Conservation (phyloP, 2,329 filamentous ascomycete genomes). For the Atkinsonella texensis region DNA sequence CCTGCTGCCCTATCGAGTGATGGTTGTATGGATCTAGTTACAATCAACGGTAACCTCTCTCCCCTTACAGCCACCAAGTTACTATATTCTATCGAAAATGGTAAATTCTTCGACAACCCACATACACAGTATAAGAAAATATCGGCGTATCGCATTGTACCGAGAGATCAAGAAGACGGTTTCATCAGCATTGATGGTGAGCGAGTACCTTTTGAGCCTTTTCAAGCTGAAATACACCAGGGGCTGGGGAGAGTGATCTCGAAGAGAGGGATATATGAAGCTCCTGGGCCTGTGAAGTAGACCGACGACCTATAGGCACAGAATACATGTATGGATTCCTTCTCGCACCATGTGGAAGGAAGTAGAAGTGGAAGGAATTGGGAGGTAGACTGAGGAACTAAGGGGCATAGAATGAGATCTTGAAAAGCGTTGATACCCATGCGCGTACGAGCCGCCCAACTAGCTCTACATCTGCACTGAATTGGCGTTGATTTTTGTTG, state of each 20-base stretch:
- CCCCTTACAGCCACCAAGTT: slow-evolving; percentile 55
- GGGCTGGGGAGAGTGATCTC: slow-evolving; percentile 78
- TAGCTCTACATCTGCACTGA: too few relatives aligned
- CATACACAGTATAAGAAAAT: slow-evolving; percentile 76
- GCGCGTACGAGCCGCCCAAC: too few relatives aligned
- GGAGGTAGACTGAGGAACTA: too few relatives aligned
- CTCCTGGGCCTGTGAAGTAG: slow-evolving; percentile 40
- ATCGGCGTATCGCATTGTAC: slow-evolving; percentile 74
- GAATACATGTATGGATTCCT: too few relatives aligned
- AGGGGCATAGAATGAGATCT: too few relatives aligned
- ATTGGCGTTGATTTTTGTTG: too few relatives aligned
- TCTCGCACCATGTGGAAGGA: too few relatives aligned
- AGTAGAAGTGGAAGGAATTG: too few relatives aligned
- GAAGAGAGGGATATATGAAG: slow-evolving; percentile 62
- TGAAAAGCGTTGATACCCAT: too few relatives aligned
- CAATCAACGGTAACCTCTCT: slow-evolving; percentile 63
- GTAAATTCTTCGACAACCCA: slow-evolving; percentile 67
- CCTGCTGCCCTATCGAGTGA: slow-evolving; percentile 70
- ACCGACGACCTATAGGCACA: too few relatives aligned
- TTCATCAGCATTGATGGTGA: slow-evolving; percentile 95
- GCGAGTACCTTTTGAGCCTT: slow-evolving; percentile 70
- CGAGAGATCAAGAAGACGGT: slow-evolving; percentile 58
- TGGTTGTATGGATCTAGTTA: slow-evolving; percentile 75
- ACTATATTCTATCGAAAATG: slow-evolving; percentile 58
- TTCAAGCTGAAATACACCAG: slow-evolving; percentile 80